Conservation (phyloP, 2,329 filamentous ascomycete genomes). For the Cordyceps javanica region DNA sequence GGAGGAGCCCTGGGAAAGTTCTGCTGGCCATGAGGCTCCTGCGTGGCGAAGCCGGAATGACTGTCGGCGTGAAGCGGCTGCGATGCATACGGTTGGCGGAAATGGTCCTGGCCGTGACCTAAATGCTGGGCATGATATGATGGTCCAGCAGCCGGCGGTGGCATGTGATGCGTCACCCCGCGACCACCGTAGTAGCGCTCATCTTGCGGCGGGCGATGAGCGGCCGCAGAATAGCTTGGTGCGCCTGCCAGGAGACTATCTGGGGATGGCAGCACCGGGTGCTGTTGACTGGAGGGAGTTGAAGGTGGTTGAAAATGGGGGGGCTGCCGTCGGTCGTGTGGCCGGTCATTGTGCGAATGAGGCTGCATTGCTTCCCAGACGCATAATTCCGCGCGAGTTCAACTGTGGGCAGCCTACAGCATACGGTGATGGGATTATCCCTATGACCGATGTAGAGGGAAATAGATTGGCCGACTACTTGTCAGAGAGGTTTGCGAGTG, state of each 20-base stretch:
- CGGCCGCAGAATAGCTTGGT: slow-evolving; percentile 12
- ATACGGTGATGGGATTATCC: neutral
- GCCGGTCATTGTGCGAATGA: slow-evolving; percentile 11
- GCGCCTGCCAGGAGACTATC: slow-evolving; percentile 19
- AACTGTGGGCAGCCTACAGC: neutral
- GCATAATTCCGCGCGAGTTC: slow-evolving; percentile 3
- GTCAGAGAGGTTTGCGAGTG: neutral
- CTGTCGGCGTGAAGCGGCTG: neutral
- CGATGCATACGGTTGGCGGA: neutral
- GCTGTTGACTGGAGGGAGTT: slow-evolving; percentile 20
- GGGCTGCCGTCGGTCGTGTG: slow-evolving; percentile 4
- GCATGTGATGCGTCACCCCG: neutral
- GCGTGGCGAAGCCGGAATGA: neutral
- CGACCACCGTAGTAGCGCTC: neutral
- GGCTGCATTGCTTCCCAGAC: slow-evolving; percentile 7
- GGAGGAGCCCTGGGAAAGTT: neutral
- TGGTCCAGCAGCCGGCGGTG: neutral
- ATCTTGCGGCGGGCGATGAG: neutral
- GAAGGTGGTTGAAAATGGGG: neutral
- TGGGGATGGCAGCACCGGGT: slow-evolving; percentile 22
- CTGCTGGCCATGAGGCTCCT: slow-evolving; percentile 9
- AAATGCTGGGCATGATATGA: neutral
- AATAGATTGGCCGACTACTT: too few relatives aligned
- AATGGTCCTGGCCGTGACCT: neutral
- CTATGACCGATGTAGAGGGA: neutral